Evolutionary conservation across 192 early-diverging fungal species (phyloP), one percentile per base, ranked within the genome.

Genomic region (Podila epigama): DNA sequence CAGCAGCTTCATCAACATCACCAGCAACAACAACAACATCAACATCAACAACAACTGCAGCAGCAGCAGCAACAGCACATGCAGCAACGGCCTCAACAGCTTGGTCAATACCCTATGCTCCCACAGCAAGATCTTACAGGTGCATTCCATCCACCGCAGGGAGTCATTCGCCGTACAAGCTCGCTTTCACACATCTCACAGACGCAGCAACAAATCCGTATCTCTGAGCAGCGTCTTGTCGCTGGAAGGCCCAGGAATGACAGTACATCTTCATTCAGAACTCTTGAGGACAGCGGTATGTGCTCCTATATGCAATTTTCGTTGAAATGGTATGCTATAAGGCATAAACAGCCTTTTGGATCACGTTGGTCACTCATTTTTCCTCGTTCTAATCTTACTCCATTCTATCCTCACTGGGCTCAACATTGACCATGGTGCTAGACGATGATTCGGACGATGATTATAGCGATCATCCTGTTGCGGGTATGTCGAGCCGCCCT

Each of bases 171-270:
- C 13, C 44, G 73, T 12, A 77, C 73, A 42, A 77, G 52, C 25
- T 77, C 73, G 35, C 73, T 77, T 18, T 77, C 73, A 15, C 73
- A 77, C 35, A 59, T 77, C 48, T 59, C 65, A 8, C 73, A 77
- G 3, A 32, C 29, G 11, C 27, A 27, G 52, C 52, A 54, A 28
- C 25, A 27, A 28, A 27, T 31, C 16, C 29, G 29, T 25, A 32
- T 27, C 2, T 25, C 52, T 31, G 52, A 31, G 29, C 25, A 27
- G 16, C 27, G 29, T 25, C 52, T 27, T 15, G 29, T 54, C 27
- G 52, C 29, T 54, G 52, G 27, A 4, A 13, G 52, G 16, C 52
- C 27, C 29, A 54, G 52, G 29, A 54, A 54, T 28, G 25, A 31
- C 29, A 32, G 52, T 54, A 25, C 52, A 20, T 54, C 52, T 8